These are phyloP conservation scores for Saitozyma sp. DNA, from an alignment of 768 basidiomycete species.

Conservation along the genomic window DNA sequence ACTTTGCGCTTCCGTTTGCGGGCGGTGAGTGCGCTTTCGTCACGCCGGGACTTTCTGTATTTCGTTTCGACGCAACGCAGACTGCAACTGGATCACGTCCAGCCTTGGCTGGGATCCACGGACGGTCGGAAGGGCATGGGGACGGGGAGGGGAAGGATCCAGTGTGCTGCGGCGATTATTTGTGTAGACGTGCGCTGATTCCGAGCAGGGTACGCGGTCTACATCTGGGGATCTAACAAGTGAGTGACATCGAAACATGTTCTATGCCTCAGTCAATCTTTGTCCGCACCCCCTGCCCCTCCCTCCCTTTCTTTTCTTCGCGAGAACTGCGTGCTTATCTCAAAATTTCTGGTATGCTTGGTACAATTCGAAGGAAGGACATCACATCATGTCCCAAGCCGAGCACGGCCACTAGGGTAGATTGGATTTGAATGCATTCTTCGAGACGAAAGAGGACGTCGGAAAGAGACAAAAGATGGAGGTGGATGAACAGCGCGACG, in stretches of 20 bases:
- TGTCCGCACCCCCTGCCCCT: background rate
- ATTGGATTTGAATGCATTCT: slow-evolving; percentile 13
- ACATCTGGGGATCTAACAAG: slow-evolving; percentile 73
- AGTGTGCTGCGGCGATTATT: no score
- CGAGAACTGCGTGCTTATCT: background rate
- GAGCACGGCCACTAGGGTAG: slow-evolving; percentile 34
- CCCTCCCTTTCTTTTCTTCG: background rate
- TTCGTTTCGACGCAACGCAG: background rate
- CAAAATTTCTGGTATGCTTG: slow-evolving; percentile 36
- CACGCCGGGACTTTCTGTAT: background rate
- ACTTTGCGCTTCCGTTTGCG: slow-evolving; percentile 75
- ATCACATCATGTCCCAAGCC: slow-evolving; percentile 33
- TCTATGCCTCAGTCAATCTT: background rate
- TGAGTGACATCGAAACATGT: slow-evolving; percentile 9
- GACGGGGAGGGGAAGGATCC: no score
- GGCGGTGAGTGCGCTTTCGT: slow-evolving; percentile 61
- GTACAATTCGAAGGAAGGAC: slow-evolving; percentile 51
- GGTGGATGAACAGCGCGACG: no score
- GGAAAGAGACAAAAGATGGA: no score
- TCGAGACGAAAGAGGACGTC: background rate
- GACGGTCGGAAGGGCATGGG: no score
- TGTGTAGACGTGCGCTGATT: slow-evolving; percentile 1
- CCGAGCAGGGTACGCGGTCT: slow-evolving; percentile 68
- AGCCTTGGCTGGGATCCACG: no score
- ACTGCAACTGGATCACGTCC: no score